Evolutionary conservation across 768 basidiomycete species (phyloP).

Genomic region (Asterophora parasitica): DNA sequence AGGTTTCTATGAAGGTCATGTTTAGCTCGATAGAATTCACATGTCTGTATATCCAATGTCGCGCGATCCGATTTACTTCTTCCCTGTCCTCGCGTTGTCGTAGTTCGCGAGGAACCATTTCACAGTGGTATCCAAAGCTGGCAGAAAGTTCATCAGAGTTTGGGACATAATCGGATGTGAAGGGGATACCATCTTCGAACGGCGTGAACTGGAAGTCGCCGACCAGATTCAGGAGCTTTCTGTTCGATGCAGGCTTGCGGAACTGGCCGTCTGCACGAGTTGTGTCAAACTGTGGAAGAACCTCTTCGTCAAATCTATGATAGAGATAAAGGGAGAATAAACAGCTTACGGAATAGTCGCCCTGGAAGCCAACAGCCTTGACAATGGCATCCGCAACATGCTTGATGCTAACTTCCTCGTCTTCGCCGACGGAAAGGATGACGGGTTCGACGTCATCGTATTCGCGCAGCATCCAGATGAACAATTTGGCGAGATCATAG

Average conservation of each 20-base stretch:
- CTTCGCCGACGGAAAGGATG: constrained; percentile 90
- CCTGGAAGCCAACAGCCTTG: constrained; percentile 72
- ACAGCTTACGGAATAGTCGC: constrained; percentile 61
- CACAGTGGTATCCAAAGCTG: constrained; percentile 74
- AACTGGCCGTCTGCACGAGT: constrained; percentile 87
- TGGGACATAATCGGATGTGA: constrained; percentile 14
- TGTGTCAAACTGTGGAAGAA: constrained; percentile 67
- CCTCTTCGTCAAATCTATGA: no score
- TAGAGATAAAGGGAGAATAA: background rate
- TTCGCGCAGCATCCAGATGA: constrained; percentile 88
- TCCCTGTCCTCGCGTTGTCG: constrained; percentile 60
- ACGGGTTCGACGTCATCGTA: constrained; percentile 92
- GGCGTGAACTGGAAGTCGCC: constrained; percentile 89
- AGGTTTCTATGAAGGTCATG: background rate
- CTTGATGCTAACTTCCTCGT: constrained; percentile 92
- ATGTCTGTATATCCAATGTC: no score
- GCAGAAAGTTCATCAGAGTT: background rate
- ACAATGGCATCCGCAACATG: constrained; percentile 89
- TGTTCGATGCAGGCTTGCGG: constrained; percentile 94
- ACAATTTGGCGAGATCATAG: constrained; percentile 89
- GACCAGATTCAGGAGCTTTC: constrained; percentile 72
- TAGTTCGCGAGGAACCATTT: constrained; percentile 88
- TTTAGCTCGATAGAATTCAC: background rate
- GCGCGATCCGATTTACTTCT: constrained; percentile 13
- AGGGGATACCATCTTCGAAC: constrained; percentile 66